These are phyloP conservation scores for Syncephalastrum racemosum DNA, from an alignment of 371 early-diverging fungal species.

Conservation along the genomic window DNA sequence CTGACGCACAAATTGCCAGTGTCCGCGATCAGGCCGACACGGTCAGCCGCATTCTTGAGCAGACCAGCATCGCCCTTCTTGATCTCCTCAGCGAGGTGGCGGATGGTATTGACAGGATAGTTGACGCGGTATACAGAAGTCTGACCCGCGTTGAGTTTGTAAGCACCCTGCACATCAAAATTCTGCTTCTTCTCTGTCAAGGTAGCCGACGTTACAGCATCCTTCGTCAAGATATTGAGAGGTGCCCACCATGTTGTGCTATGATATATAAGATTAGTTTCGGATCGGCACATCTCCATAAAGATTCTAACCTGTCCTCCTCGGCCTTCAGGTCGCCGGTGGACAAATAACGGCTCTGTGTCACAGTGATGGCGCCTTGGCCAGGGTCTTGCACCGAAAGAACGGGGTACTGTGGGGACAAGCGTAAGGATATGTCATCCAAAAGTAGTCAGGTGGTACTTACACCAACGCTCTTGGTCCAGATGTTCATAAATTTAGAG, in stretches of 20 bases:
- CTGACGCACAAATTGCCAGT: conserved; percentile 56
- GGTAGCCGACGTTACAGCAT: conserved; percentile 30
- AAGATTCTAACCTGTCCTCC: conserved; percentile 48
- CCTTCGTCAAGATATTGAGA: conserved; percentile 48
- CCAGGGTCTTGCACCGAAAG: conserved; percentile 56
- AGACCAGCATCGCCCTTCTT: conserved; percentile 52
- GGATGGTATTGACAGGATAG: conserved; percentile 61
- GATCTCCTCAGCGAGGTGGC: conserved; percentile 51
- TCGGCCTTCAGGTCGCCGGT: conserved; percentile 67
- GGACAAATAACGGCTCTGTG: conserved; percentile 76
- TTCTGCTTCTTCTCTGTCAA: conserved; percentile 46
- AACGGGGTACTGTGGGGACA: conserved; percentile 63
- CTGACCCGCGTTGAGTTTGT: conserved; percentile 60
- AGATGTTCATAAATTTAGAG: conserved; percentile 72
- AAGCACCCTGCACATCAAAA: conserved; percentile 48
- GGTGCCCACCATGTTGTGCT: conserved; percentile 61
- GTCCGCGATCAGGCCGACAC: conserved; percentile 74
- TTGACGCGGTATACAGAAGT: conserved; percentile 70
- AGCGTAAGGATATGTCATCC: not conserved
- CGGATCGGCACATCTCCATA: conserved; percentile 44
- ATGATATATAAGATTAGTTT: not conserved
- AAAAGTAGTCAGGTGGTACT: conserved; percentile 18
- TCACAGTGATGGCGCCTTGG: conserved; percentile 54
- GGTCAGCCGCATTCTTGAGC: conserved; percentile 57
- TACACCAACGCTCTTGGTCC: conserved; percentile 84